Percentiles rank a stretch among this genome's conserved stretches.
Evolutionary conservation across 192 early-diverging fungal species (phyloP).

Genomic region (Coemansia sp.): DNA sequence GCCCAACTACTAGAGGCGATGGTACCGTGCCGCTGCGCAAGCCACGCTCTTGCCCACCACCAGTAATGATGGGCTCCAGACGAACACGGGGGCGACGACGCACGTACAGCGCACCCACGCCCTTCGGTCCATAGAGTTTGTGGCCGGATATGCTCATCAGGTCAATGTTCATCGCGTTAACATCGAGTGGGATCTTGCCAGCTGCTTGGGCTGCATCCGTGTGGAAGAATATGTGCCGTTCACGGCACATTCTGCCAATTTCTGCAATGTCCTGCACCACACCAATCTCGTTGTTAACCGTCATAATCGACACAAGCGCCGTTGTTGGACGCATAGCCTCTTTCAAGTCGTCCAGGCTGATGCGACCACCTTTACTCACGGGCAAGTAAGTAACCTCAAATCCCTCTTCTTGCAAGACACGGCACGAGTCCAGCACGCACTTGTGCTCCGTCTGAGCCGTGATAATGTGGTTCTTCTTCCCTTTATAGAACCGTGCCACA

Average conservation of each 20-base stretch:
- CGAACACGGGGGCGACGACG: slow-evolving; percentile 91
- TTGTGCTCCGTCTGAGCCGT: slow-evolving; percentile 98
- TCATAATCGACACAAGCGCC: slow-evolving; percentile 89
- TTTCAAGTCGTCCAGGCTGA: slow-evolving; percentile 78
- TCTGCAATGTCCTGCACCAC: slow-evolving; percentile 90
- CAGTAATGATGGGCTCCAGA: slow-evolving; percentile 84
- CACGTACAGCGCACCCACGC: slow-evolving; percentile 91
- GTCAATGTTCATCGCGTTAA: slow-evolving; percentile 90
- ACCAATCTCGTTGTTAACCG: slow-evolving; percentile 98
- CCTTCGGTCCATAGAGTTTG: slow-evolving; percentile 98
- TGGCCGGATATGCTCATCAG: slow-evolving; percentile 96
- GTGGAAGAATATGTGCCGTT: slow-evolving; percentile 91
- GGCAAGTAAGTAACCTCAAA: slow-evolving; percentile 95
- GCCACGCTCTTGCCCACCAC: slow-evolving; percentile 96
- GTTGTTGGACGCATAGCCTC: slow-evolving; percentile 88
- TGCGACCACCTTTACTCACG: slow-evolving; percentile 77
- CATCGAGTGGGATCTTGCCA: slow-evolving; percentile 93
- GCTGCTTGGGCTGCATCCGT: slow-evolving; percentile 96
- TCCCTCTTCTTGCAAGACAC: slow-evolving; percentile 91
- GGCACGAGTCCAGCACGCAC: slow-evolving; percentile 95
- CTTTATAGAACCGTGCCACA: slow-evolving; percentile 91
- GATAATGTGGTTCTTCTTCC: slow-evolving; percentile 93
- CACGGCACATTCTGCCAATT: slow-evolving; percentile 85
- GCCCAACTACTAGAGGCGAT: slow-evolving; percentile 82
- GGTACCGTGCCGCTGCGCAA: slow-evolving; percentile 93